Evolutionary conservation across 75 land plant genomes (phyloP), one percentile per base, ranked within the genome.

Genomic region (Selaginella tamariscina): DNA sequence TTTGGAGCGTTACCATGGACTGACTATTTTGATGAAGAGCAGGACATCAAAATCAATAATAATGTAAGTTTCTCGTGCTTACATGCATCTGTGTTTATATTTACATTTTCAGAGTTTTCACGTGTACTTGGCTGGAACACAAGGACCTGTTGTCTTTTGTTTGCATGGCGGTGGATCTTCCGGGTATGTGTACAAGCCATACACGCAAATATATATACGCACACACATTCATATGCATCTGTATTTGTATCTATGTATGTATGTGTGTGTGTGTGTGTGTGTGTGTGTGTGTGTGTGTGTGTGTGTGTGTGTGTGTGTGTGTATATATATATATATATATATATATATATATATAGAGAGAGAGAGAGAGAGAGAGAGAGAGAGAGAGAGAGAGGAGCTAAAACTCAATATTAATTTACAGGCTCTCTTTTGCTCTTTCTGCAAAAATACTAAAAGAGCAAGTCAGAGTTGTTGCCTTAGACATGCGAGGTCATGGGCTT

Each of bases 161-260:
- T 76, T 93, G 2, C 98, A 93, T 83, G 98, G 98, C 29, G 98
- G 98, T 55, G 98, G 98, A n/a, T 93, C 82, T 77, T 81, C 98
- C 9, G 98, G 98, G 98, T 93, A 83, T 44, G 72, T 33, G 55
- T 28, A 27, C n/a, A 32, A 59, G 5, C 49, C 11, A 39, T 39
- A 15, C n/a, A n/a, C n/a, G n/a, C n/a, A n/a, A n/a, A n/a, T n/a
- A n/a, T n/a, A n/a, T n/a, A n/a, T n/a, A n/a, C n/a, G n/a, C n/a
- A n/a, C n/a, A n/a, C n/a, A n/a, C n/a, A n/a, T n/a, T n/a, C n/a
- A n/a, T n/a, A n/a, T n/a, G n/a, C n/a, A n/a, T n/a, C n/a, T n/a
- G n/a, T n/a, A n/a, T n/a, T n/a, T n/a, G n/a, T n/a, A n/a, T n/a
- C n/a, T n/a, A n/a, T n/a, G n/a, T n/a, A n/a, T n/a, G n/a, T n/a